These are phyloP conservation scores for Arthroderma uncinatum DNA, from an alignment of 2,329 filamentous ascomycete species.

Conservation along the genomic window DNA sequence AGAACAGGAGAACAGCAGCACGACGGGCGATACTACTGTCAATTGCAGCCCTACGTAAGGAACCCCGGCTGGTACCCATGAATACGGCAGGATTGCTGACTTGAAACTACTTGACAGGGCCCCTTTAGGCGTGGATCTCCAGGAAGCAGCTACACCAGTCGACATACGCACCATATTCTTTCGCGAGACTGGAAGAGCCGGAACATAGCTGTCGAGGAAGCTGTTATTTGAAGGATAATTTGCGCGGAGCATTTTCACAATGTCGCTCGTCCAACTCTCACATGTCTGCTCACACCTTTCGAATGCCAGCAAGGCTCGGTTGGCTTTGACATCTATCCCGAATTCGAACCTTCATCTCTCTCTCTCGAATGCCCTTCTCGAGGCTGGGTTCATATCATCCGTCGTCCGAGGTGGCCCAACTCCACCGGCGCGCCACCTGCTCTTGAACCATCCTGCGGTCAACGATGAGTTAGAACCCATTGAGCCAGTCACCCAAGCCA, in stretches of 20 bases:
- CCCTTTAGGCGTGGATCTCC: not conserved
- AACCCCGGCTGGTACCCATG: not conserved
- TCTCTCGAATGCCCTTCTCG: constrained; percentile 66
- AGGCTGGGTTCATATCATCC: constrained; percentile 67
- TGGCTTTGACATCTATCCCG: constrained; percentile 73
- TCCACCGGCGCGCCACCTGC: constrained; percentile 43
- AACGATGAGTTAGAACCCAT: constrained; percentile 27
- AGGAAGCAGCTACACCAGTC: not conserved
- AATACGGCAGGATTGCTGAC: not conserved
- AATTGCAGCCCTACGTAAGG: not conserved
- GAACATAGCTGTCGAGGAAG: not conserved
- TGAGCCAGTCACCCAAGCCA: constrained; percentile 53
- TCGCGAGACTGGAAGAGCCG: not conserved
- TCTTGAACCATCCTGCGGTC: constrained; percentile 41
- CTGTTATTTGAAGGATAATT: not conserved
- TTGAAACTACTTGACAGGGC: not conserved
- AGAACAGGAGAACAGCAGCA: not conserved
- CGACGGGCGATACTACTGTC: not conserved
- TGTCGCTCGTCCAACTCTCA: constrained; percentile 64
- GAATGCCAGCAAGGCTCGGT: constrained; percentile 73
- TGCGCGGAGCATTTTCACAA: constrained; percentile 23
- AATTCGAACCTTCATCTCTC: constrained; percentile 70
- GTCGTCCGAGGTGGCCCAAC: constrained; percentile 61
- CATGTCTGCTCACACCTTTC: constrained; percentile 84
- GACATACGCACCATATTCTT: not conserved